Evolutionary conservation across 768 basidiomycete species (phyloP).

Genomic region (Peribolospora kevripleyi): DNA sequence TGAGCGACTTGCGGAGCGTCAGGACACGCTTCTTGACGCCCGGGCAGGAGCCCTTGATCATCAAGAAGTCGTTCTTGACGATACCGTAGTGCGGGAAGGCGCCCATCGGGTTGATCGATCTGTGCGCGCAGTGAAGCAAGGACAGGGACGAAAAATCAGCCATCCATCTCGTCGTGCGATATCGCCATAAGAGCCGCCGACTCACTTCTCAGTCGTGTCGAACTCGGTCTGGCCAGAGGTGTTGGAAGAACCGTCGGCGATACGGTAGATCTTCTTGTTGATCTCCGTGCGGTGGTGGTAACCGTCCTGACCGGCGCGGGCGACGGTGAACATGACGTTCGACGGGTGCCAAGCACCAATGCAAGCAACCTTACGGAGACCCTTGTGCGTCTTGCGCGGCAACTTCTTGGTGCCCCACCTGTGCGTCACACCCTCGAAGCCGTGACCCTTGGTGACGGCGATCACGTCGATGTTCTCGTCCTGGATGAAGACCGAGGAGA

Average conservation of each 20-base stretch:
- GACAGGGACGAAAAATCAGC: background rate
- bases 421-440: constrained; percentile 97
- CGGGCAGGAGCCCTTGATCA: constrained; percentile 70
- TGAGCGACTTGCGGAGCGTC: constrained; percentile 87
- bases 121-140: background rate
- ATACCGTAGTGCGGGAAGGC: constrained; percentile 98
- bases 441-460: constrained; percentile 97
- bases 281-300: constrained; percentile 67
- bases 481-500: constrained; percentile 72
- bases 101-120: constrained; percentile 72
- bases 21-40: constrained; percentile 96
- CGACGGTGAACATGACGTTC: constrained; percentile 99
- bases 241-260: constrained; percentile 53
- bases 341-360: constrained; percentile 96
- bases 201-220: constrained; percentile 68
- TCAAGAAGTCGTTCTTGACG: constrained; percentile 93
- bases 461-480: constrained; percentile 88
- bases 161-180: background rate
- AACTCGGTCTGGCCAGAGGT: constrained; percentile 78
- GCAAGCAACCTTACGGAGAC: constrained; percentile 98
- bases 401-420: constrained; percentile 99
- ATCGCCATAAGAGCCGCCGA: background rate
- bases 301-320: constrained; percentile 92
- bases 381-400: constrained; percentile 96
- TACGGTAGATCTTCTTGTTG: constrained; percentile 97